phyloP scores from a whole-genome alignment of 306 rosid species.

The Pterocarpus santalinus region DNA sequence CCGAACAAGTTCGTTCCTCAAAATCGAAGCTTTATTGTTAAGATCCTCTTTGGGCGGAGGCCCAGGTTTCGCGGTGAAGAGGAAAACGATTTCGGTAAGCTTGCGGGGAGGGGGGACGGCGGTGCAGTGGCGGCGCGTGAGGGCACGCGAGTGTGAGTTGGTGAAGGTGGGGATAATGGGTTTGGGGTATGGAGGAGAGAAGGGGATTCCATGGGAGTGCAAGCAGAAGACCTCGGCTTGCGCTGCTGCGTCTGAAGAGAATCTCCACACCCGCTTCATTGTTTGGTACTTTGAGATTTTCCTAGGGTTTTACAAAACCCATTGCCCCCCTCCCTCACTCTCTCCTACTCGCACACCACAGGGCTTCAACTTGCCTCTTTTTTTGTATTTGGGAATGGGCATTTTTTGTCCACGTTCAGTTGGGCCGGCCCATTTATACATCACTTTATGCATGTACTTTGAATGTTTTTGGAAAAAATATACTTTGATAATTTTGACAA shows the following conservation, averaged over 20 bases:
- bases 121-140: background rate
- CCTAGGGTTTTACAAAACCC: conserved; percentile 42
- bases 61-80: conserved; percentile 24
- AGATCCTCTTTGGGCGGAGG: conserved; percentile 8
- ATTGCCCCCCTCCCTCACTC: background rate
- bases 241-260: conserved; percentile 53
- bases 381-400: too few species aligned
- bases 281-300: background rate
- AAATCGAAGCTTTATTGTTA: conserved; percentile 10
- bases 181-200: background rate
- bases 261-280: conserved; percentile 71
- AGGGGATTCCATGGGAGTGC: conserved; percentile 38
- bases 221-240: conserved; percentile 48
- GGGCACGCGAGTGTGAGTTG: background rate
- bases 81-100: background rate
- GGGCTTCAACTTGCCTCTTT: too few species aligned
- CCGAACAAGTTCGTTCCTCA: conserved; percentile 54
- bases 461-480: too few species aligned
- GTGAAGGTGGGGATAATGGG: background rate
- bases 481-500: too few species aligned
- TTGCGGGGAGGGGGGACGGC: background rate
- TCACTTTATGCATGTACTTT: too few species aligned
- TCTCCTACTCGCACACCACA: too few species aligned
- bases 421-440: too few species aligned
- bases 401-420: too few species aligned